phyloP scores from a whole-genome alignment of 2,329 filamentous ascomycete genomes.

The Fusarium musae region DNA sequence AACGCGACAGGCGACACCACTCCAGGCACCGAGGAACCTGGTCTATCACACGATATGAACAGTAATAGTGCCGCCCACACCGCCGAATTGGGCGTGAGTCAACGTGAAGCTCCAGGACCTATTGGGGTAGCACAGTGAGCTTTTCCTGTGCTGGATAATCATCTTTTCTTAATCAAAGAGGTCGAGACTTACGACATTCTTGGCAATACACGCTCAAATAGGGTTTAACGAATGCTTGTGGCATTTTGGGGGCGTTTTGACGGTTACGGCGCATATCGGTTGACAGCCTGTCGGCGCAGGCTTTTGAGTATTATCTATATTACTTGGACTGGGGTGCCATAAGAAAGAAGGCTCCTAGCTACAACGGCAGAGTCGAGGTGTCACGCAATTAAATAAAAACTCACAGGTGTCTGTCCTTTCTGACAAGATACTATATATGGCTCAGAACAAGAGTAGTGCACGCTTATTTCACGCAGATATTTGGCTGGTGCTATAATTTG shows the following conservation, averaged over 20 bases:
- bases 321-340: neutral
- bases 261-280: slow-evolving; percentile 18
- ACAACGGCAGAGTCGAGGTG: neutral
- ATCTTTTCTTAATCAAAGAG: neutral
- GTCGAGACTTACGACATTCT: neutral
- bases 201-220: slow-evolving; percentile 1
- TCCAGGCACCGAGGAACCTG: neutral
- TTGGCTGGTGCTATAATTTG: neutral
- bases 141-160: neutral
- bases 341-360: neutral
- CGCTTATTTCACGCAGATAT: neutral
- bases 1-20: neutral
- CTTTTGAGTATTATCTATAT: slow-evolving; percentile 11
- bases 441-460: neutral
- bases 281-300: slow-evolving; percentile 13
- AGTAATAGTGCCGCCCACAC: neutral
- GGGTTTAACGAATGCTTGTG: slow-evolving; percentile 1
- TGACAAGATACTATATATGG: neutral
- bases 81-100: neutral
- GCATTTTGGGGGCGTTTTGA: slow-evolving; percentile 18
- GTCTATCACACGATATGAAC: neutral
- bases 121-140: slow-evolving; percentile 21
- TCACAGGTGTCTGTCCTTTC: neutral
- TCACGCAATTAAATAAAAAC: neutral
- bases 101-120: neutral